A percentile compares a stretch with the other conserved stretches of the same genome.
phyloP scores from a whole-genome alignment of 2,329 filamentous ascomycete genomes.

The Aspergillus sp. region DNA sequence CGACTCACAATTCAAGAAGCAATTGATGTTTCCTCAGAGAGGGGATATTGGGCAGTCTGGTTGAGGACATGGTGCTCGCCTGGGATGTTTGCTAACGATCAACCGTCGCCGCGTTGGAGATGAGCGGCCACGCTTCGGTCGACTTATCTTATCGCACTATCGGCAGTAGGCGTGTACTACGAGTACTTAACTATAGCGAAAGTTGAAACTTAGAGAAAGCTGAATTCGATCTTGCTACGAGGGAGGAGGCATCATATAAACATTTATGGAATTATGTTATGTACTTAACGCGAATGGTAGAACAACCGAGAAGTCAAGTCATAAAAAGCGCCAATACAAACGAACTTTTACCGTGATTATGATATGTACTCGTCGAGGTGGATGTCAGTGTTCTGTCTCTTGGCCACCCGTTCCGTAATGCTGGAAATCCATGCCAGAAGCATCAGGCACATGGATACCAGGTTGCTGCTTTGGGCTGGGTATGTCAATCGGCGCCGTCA shows the following conservation, averaged over 20 bases:
- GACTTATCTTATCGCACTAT: too few relatives aligned
- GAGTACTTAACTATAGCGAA: too few relatives aligned
- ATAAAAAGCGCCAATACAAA: not conserved
- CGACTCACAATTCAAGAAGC: slow-evolving; percentile 71
- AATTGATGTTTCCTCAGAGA: slow-evolving; percentile 68
- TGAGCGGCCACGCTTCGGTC: too few relatives aligned
- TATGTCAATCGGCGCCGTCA: not conserved
- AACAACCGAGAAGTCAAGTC: too few relatives aligned
- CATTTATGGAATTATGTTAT: too few relatives aligned
- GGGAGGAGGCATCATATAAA: too few relatives aligned
- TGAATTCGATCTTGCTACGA: too few relatives aligned
- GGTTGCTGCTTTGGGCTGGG: not conserved
- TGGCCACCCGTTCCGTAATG: not conserved
- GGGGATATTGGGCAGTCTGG: slow-evolving; percentile 33
- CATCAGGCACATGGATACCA: not conserved
- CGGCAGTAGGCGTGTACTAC: too few relatives aligned
- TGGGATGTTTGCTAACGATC: not conserved
- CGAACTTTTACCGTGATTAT: not conserved
- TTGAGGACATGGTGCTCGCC: slow-evolving; percentile 25
- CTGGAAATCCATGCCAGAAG: not conserved
- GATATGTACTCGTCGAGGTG: not conserved
- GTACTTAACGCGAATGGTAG: too few relatives aligned
- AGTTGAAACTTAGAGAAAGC: too few relatives aligned
- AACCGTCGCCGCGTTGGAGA: too few relatives aligned
- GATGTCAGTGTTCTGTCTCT: not conserved